phyloP scores from a whole-genome alignment of 768 basidiomycete genomes.

The Inosperma sp. region DNA sequence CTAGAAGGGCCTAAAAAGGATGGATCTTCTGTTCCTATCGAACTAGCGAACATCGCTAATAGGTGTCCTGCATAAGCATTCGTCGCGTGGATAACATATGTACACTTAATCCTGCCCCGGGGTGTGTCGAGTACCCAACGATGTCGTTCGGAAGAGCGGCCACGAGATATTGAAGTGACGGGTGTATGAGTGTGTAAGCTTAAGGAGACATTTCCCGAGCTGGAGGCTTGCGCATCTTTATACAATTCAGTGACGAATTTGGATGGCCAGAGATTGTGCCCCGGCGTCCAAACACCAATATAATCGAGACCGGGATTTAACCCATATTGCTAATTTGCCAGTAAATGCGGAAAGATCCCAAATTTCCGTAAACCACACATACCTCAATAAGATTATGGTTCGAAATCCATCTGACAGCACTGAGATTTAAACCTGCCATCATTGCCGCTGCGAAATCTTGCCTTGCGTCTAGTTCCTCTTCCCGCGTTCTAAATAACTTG shows the following conservation, averaged over 20 bases:
- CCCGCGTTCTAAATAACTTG: slow-evolving; percentile 42
- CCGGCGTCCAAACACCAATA: slow-evolving; percentile 49
- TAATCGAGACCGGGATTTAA: slow-evolving; percentile 41
- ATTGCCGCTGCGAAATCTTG: slow-evolving; percentile 51
- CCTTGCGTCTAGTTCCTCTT: slow-evolving; percentile 36
- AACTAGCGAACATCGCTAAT: slow-evolving; percentile 60
- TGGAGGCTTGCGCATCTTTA: slow-evolving; percentile 31
- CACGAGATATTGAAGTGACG: slow-evolving; percentile 42
- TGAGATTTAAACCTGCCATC: slow-evolving; percentile 46
- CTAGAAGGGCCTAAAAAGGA: not conserved
- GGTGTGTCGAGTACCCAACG: slow-evolving; percentile 58
- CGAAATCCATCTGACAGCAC: slow-evolving; percentile 41
- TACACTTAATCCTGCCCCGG: slow-evolving; percentile 57
- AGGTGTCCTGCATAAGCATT: slow-evolving; percentile 80
- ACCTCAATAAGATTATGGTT: slow-evolving; percentile 48
- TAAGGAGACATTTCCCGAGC: slow-evolving; percentile 35
- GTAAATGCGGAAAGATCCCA: not conserved
- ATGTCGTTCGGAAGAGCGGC: slow-evolving; percentile 8
- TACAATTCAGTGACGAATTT: slow-evolving; percentile 75
- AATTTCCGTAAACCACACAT: slow-evolving; percentile 9
- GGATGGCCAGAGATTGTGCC: slow-evolving; percentile 71
- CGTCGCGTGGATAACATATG: slow-evolving; percentile 77
- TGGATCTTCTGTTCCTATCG: slow-evolving; percentile 7
- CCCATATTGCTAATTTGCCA: slow-evolving; percentile 22
- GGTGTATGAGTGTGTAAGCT: slow-evolving; percentile 71